Conservation (phyloP, 129 eudicot genomes). For the Lonicera japonica region DNA sequence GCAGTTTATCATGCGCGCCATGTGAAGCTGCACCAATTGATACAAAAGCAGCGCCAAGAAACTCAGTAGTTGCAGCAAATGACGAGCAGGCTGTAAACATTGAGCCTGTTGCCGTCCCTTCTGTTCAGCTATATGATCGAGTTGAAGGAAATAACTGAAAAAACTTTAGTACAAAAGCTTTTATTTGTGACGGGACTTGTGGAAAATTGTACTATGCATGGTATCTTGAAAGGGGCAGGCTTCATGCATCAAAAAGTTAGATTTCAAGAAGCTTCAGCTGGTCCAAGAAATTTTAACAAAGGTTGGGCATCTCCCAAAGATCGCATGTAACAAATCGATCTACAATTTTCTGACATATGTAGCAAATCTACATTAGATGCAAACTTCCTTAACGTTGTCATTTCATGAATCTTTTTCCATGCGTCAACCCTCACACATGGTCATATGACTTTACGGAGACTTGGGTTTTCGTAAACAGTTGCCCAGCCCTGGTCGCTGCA, state of each 20-base stretch:
- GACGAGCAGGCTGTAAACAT: slow-evolving; percentile 36
- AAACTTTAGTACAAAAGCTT: slow-evolving; percentile 86
- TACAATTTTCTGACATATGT: no score
- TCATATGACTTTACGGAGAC: no score
- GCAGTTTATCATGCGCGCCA: slow-evolving; percentile 69
- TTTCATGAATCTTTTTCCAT: no score
- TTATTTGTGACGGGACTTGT: slow-evolving; percentile 89
- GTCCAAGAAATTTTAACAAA: slow-evolving; percentile 53
- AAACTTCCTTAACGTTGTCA: background rate
- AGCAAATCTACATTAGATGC: background rate
- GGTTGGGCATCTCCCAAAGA: no score
- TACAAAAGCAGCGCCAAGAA: no score
- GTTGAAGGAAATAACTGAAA: slow-evolving; percentile 84
- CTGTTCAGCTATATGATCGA: slow-evolving; percentile 79
- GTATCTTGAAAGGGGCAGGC: slow-evolving; percentile 77
- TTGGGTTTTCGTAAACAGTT: no score
- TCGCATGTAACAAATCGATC: no score
- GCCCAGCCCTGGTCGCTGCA: no score
- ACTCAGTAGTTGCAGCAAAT: no score
- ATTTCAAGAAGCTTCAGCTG: slow-evolving; percentile 92
- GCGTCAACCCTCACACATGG: no score
- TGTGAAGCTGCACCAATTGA: no score
- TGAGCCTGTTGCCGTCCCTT: slow-evolving; percentile 76
- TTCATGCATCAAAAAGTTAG: slow-evolving; percentile 79
- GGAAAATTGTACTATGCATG: slow-evolving; percentile 89